phyloP scores from a whole-genome alignment of 768 basidiomycete species.

The Tylopilus felleus region DNA sequence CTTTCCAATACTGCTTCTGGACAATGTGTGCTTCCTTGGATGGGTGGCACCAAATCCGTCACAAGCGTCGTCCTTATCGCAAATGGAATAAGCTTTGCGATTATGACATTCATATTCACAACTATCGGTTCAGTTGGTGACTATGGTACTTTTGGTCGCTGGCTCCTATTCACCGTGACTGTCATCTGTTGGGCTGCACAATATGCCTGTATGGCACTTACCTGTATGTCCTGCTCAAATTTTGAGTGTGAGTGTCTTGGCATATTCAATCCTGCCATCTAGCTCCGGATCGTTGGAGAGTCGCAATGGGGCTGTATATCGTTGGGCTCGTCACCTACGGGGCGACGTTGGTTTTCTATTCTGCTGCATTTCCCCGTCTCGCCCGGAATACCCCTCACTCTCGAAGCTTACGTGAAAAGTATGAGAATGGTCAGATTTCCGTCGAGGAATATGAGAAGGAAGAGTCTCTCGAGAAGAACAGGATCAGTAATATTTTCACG shows the following conservation, averaged over 20 bases:
- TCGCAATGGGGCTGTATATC: slow-evolving; percentile 77
- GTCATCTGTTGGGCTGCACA: slow-evolving; percentile 78
- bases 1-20: slow-evolving; percentile 54
- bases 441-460: slow-evolving; percentile 68
- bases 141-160: slow-evolving; percentile 59
- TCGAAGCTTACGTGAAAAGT: slow-evolving; percentile 50
- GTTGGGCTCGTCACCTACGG: slow-evolving; percentile 76
- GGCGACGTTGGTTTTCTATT: slow-evolving; percentile 78
- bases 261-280: background rate
- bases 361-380: slow-evolving; percentile 74
- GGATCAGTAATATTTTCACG: slow-evolving; percentile 77
- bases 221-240: slow-evolving; percentile 41
- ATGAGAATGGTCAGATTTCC: slow-evolving; percentile 56
- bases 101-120: slow-evolving; percentile 81
- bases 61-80: slow-evolving; percentile 74
- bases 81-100: slow-evolving; percentile 72
- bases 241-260: background rate
- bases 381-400: slow-evolving; percentile 73
- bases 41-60: slow-evolving; percentile 65
- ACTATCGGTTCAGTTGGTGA: slow-evolving; percentile 53
- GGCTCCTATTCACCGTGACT: slow-evolving; percentile 70
- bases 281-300: slow-evolving; percentile 70
- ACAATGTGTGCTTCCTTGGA: slow-evolving; percentile 78
- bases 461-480: slow-evolving; percentile 79
- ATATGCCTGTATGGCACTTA: slow-evolving; percentile 72